phyloP scores from a whole-genome alignment of 1,284 basidiomycete species.

The Hypsizygus ulmarius region DNA sequence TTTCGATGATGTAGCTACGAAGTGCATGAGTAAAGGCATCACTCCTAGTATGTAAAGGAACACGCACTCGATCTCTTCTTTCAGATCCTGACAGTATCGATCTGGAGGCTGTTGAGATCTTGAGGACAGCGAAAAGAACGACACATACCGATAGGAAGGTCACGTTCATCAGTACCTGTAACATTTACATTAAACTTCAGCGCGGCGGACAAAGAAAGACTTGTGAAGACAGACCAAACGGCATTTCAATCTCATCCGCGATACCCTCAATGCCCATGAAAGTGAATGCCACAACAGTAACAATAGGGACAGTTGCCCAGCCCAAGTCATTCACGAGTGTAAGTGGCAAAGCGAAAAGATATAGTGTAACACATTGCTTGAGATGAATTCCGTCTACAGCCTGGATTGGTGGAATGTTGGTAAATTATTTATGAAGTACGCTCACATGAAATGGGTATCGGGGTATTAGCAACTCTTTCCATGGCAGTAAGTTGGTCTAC shows the following conservation, averaged over 20 bases:
- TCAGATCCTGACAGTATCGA: constrained; percentile 80
- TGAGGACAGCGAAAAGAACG: not conserved
- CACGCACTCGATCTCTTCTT: constrained; percentile 78
- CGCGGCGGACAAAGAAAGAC: not conserved
- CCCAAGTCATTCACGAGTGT: constrained; percentile 76
- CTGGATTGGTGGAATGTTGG: not conserved
- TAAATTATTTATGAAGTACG: constrained; percentile 1
- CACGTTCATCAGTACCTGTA: constrained; percentile 57
- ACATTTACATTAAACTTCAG: constrained; percentile 1
- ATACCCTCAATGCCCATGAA: constrained; percentile 94
- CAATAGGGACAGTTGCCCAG: constrained; percentile 81
- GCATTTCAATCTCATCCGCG: constrained; percentile 90
- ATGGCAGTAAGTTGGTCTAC: constrained; percentile 81
- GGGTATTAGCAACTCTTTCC: constrained; percentile 84
- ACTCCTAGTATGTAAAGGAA: constrained; percentile 2
- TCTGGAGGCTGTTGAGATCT: constrained; percentile 42
- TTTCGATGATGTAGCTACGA: constrained; percentile 70
- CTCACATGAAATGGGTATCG: constrained; percentile 74
- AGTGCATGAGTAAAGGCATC: constrained; percentile 6
- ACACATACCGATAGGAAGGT: constrained; percentile 66
- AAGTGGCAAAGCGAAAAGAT: constrained; percentile 84
- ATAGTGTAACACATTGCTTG: constrained; percentile 90
- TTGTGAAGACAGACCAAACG: constrained; percentile 55
- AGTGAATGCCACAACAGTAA: constrained; percentile 82
- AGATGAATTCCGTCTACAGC: constrained; percentile 76